phyloP scores from a whole-genome alignment of 768 basidiomycete species.

The Tulasnella sp. region DNA sequence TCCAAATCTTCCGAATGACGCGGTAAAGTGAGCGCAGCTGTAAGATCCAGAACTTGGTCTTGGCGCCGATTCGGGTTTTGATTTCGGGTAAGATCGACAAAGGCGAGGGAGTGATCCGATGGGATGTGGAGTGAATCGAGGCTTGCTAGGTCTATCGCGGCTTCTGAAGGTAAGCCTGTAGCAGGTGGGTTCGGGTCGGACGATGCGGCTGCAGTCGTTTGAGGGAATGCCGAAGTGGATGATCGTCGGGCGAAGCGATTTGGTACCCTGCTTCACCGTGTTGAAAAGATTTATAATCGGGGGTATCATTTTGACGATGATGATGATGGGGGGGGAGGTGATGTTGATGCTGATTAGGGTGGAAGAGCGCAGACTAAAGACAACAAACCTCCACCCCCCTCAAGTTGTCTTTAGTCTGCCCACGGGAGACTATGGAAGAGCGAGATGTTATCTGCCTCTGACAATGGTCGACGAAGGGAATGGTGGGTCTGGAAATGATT shows the following conservation, averaged over 20 bases:
- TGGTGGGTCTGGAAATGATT: not conserved
- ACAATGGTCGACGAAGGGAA: not conserved
- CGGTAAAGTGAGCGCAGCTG: not conserved
- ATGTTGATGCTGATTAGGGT: not conserved
- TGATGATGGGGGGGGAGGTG: too few relatives aligned
- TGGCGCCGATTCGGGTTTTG: not conserved
- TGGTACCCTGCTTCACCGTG: not conserved
- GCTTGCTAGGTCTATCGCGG: not conserved
- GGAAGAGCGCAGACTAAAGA: too few relatives aligned
- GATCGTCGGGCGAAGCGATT: not conserved
- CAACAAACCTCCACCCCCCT: too few relatives aligned
- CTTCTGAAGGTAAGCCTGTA: not conserved
- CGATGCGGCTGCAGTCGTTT: not conserved
- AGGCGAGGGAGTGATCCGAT: not conserved
- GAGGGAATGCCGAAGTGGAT: not conserved
- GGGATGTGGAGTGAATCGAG: slow-evolving; percentile 13
- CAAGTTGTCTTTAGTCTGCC: too few relatives aligned
- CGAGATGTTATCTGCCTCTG: not conserved
- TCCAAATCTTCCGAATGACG: not conserved
- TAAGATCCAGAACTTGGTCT: not conserved
- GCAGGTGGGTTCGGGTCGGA: not conserved
- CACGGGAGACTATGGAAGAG: too few relatives aligned
- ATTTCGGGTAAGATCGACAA: slow-evolving; percentile 6
- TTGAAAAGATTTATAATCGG: not conserved
- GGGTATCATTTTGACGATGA: not conserved